Evolutionary conservation across 768 basidiomycete genomes (phyloP).

Genomic region (Psilocybe azurescens): DNA sequence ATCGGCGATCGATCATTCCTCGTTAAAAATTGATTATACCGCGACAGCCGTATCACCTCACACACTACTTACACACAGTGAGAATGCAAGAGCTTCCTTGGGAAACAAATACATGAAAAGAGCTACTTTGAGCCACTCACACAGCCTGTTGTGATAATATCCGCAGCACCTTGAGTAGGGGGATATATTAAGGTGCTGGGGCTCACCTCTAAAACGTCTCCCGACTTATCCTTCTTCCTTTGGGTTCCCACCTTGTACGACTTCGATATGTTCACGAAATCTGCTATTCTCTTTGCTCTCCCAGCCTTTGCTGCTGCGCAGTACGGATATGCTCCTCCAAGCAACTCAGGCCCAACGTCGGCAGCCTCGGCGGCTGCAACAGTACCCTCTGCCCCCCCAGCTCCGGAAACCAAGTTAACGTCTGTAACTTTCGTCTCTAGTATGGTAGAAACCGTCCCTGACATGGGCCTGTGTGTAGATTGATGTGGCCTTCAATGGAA

Average conservation of each 20-base stretch:
- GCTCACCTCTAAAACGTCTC: conserved; percentile 2
- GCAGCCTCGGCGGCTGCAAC: conserved; percentile 31
- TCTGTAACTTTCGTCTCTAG: conserved; percentile 18
- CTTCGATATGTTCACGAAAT: conserved; percentile 24
- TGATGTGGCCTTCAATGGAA: conserved; percentile 43
- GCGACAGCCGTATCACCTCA: conserved; percentile 20
- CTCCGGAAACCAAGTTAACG: conserved; percentile 41
- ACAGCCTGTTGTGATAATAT: conserved; percentile 20
- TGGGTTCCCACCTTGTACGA: conserved; percentile 20
- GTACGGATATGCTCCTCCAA: conserved; percentile 31
- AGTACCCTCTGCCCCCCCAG: conserved; percentile 45
- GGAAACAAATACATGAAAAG: conserved; percentile 13
- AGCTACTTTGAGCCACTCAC: conserved; percentile 12
- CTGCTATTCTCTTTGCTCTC: conserved; percentile 23
- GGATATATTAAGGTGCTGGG: conserved; percentile 24
- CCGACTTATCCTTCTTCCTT: conserved; percentile 18
- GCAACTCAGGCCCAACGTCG: conserved; percentile 22
- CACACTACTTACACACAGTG: conserved; percentile 15
- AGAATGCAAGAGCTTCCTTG: conserved; percentile 16
- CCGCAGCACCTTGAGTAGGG: conserved; percentile 23
- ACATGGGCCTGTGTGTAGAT: conserved; percentile 33
- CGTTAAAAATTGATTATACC: conserved; percentile 5
- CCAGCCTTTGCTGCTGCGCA: conserved; percentile 46
- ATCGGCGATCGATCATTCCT: conserved; percentile 18
- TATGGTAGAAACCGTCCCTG: background rate